phyloP scores from a whole-genome alignment of 345 rosid genomes.

The Hibiscus tridactylites region DNA sequence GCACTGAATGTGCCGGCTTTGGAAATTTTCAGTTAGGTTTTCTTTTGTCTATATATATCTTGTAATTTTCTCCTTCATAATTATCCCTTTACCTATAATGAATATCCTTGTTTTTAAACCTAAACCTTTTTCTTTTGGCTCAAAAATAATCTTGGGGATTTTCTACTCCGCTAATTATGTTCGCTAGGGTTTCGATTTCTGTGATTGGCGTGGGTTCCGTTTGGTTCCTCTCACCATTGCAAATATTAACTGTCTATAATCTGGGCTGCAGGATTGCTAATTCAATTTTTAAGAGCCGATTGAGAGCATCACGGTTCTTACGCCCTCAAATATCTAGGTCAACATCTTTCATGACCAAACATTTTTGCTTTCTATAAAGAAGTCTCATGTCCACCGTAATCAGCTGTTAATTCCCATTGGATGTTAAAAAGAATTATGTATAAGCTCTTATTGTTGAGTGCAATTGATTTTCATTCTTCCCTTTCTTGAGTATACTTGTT shows the following conservation, averaged over 20 bases:
- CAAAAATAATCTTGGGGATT: neutral
- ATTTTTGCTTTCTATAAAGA: slow-evolving; percentile 5
- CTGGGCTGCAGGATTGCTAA: slow-evolving; percentile 46
- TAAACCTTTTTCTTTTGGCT: neutral
- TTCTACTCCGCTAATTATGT: neutral
- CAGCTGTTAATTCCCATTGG: neutral
- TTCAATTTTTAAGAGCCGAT: slow-evolving; percentile 52
- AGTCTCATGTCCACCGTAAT: neutral
- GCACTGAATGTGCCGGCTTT: too few relatives aligned
- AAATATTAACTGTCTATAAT: slow-evolving; percentile 29
- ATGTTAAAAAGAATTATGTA: neutral
- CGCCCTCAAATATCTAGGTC: slow-evolving; percentile 49
- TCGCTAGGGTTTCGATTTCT: neutral
- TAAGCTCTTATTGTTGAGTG: neutral
- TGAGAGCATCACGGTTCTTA: slow-evolving; percentile 28
- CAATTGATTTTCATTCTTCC: neutral
- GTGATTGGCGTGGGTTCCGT: neutral
- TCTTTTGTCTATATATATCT: neutral
- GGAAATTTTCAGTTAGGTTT: neutral
- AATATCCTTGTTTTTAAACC: neutral
- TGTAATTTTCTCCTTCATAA: neutral
- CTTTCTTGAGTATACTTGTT: neutral
- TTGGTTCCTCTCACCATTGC: neutral
- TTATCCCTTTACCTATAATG: neutral
- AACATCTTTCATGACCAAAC: slow-evolving; percentile 34